Evolutionary conservation across 176 grass and related monocot genomes (phyloP).

Genomic region (Guadua angustifolia): DNA sequence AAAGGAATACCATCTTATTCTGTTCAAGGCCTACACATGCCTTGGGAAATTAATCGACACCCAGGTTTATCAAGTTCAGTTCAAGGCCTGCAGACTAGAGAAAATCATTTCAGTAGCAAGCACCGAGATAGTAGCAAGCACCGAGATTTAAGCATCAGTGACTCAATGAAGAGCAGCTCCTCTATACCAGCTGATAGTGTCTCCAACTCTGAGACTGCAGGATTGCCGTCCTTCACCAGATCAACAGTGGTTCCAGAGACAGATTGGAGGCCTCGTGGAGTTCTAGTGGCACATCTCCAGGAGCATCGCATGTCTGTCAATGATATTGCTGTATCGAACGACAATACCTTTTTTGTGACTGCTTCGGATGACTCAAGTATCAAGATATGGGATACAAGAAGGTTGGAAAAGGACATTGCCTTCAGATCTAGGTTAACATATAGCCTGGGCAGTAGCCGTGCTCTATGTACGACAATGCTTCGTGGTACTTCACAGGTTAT

Average conservation of each 20-base stretch:
- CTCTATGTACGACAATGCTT: conserved; percentile 88
- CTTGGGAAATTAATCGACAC: conserved; percentile 41
- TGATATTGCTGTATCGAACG: conserved; percentile 80
- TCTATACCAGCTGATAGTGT: conserved; percentile 58
- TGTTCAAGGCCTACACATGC: conserved; percentile 46
- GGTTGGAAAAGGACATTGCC: conserved; percentile 94
- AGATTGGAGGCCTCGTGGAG: conserved; percentile 92
- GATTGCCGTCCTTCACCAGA: conserved; percentile 62
- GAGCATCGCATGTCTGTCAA: conserved; percentile 89
- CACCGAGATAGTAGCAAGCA: conserved; percentile 76
- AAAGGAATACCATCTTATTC: conserved; percentile 95
- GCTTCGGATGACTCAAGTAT: conserved; percentile 92
- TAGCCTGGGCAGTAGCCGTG: conserved; percentile 65
- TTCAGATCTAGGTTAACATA: conserved; percentile 97
- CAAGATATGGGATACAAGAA: conserved; percentile 98
- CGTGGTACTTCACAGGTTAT: conserved; percentile 73
- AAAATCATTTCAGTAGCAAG: conserved; percentile 73
- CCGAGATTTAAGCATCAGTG: conserved; percentile 70
- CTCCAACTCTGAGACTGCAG: conserved; percentile 65
- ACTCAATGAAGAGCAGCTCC: conserved; percentile 67
- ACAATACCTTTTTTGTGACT: conserved; percentile 82
- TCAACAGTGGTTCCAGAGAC: conserved; percentile 54
- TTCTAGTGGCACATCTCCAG: conserved; percentile 93
- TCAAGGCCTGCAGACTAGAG: conserved; percentile 61
- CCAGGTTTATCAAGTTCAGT: conserved; percentile 38